Base-by-base conservation (phyloP, 2,329 filamentous ascomycete species). In the Fusarium buxicola region DNA sequence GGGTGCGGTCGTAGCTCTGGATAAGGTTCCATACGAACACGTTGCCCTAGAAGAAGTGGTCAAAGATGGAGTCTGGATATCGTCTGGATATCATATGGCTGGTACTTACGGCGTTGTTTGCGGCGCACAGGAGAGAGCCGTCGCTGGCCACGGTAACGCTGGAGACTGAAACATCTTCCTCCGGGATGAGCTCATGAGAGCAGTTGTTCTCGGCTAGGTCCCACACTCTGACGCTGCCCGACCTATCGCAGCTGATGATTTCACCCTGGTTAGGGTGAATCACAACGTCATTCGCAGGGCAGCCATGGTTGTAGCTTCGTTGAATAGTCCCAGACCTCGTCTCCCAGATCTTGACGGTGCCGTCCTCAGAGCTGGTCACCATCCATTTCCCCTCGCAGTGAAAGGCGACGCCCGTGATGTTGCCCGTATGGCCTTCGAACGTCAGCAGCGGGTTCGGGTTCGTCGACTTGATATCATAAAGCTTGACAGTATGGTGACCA, bases 381-480 rank as follows among this genome's bases (percentile, higher is more conserved):
- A 99, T 97, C 95, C 95, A 99, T 80, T 99, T 99, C 10, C 94
- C 94, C 77, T 99, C 95, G 76, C 94, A 98, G 77, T 99, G 95
- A 75, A 99, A 99, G 10, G 94, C 94, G 41, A 99, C 92, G 38
- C 95, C 95, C 0, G 95, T 99, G 74, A 99, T 90, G 73, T 99
- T 99, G 67, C 89, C 92, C 11, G 92, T 95, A 79, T 99, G 95
- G 36, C 95, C 95, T 75, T 98, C 94, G 72, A 99, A 98, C 16
- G 91, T 94, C 72, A 98, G 87, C 21, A 98, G 84, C 1, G 95
- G 91, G 66, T 94, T 95, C 3, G 95, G 94, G 72, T 98, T 98
- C n/a, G 92, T 94, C 13, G 93, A 97, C 74, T 97, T 97, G 82
- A 98, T 97, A 74, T 99, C 95, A 81, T 96, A 99, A 56, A 99